These are phyloP conservation scores for Aspergillus cejpii DNA, from an alignment of 2,329 filamentous ascomycete species.

Conservation along the genomic window DNA sequence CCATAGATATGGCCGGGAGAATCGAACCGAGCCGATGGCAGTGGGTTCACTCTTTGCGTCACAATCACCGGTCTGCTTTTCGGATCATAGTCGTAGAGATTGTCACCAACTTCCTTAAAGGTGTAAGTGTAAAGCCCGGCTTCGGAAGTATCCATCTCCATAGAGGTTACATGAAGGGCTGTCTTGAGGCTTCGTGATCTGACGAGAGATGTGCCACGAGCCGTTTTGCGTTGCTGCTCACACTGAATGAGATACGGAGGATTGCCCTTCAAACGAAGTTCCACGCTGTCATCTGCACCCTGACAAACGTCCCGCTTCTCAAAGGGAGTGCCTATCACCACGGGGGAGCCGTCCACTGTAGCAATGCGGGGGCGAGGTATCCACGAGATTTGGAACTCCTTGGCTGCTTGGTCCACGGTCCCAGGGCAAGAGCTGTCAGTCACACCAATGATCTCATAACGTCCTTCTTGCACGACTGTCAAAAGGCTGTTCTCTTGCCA, in stretches of 20 bases:
- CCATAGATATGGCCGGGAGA: slow-evolving; percentile 91
- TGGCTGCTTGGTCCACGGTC: slow-evolving; percentile 64
- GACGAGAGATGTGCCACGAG: slow-evolving; percentile 58
- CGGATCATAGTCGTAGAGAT: slow-evolving; percentile 71
- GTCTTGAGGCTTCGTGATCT: slow-evolving; percentile 69
- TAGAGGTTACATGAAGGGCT: slow-evolving; percentile 65
- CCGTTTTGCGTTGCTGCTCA: slow-evolving; percentile 65
- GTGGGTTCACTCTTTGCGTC: slow-evolving; percentile 75
- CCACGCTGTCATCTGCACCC: slow-evolving; percentile 84
- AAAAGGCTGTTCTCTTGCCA: slow-evolving; percentile 62
- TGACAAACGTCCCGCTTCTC: slow-evolving; percentile 82
- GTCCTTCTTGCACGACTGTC: slow-evolving; percentile 59
- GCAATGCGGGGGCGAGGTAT: slow-evolving; percentile 69
- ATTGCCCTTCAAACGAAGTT: slow-evolving; percentile 70
- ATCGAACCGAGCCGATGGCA: slow-evolving; percentile 72
- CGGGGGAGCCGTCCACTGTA: slow-evolving; percentile 45
- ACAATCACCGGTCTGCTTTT: slow-evolving; percentile 62
- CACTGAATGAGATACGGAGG: slow-evolving; percentile 81
- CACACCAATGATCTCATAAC: slow-evolving; percentile 73
- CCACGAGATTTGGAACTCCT: slow-evolving; percentile 75
- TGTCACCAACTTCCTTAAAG: slow-evolving; percentile 75
- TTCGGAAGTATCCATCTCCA: slow-evolving; percentile 78
- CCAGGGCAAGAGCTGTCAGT: slow-evolving; percentile 76
- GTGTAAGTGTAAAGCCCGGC: slow-evolving; percentile 80
- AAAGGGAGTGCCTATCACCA: slow-evolving; percentile 52